Percentiles rank a stretch among this genome's conserved stretches.
Evolutionary conservation across 1,284 basidiomycete genomes (phyloP).

Genomic region (Cerioporus squamosus): DNA sequence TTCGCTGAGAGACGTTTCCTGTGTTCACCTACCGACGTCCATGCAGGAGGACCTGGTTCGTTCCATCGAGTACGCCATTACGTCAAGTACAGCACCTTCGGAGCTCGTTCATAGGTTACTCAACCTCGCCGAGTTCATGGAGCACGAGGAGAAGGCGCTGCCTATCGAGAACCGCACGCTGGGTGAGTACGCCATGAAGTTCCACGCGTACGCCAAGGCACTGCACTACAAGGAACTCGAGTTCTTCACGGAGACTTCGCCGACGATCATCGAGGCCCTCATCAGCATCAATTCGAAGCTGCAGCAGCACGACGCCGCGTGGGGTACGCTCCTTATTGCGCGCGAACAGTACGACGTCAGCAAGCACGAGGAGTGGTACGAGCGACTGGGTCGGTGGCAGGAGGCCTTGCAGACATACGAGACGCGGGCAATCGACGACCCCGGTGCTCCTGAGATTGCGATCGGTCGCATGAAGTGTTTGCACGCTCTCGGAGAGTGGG

Average conservation of each 20-base stretch:
- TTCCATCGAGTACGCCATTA: slow-evolving; percentile 90
- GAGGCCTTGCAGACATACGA: slow-evolving; percentile 92
- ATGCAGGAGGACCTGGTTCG: slow-evolving; percentile 91
- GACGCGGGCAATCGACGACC: slow-evolving; percentile 73
- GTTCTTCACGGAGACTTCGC: slow-evolving; percentile 90
- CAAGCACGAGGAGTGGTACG: slow-evolving; percentile 97
- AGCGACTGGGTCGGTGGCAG: slow-evolving; percentile 96
- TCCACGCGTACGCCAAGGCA: slow-evolving; percentile 97
- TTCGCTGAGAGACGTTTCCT: background rate
- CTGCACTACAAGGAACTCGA: slow-evolving; percentile 99
- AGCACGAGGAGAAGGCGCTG: slow-evolving; percentile 96
- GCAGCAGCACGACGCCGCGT: slow-evolving; percentile 96
- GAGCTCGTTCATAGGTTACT: slow-evolving; percentile 95
- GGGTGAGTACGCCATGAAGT: slow-evolving; percentile 93
- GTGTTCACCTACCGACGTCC: background rate
- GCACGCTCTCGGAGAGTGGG: slow-evolving; percentile 99
- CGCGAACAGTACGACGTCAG: slow-evolving; percentile 85
- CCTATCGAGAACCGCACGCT: slow-evolving; percentile 94
- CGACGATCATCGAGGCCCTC: slow-evolving; percentile 90
- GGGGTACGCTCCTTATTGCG: slow-evolving; percentile 91
- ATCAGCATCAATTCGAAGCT: slow-evolving; percentile 98
- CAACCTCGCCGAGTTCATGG: slow-evolving; percentile 99
- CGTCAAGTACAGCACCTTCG: slow-evolving; percentile 78
- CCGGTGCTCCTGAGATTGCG: slow-evolving; percentile 73
- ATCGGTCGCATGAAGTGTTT: slow-evolving; percentile 95